phyloP scores from a whole-genome alignment of 352 stramenopile genomes.

The Globisporangium rhizosaccharum region DNA sequence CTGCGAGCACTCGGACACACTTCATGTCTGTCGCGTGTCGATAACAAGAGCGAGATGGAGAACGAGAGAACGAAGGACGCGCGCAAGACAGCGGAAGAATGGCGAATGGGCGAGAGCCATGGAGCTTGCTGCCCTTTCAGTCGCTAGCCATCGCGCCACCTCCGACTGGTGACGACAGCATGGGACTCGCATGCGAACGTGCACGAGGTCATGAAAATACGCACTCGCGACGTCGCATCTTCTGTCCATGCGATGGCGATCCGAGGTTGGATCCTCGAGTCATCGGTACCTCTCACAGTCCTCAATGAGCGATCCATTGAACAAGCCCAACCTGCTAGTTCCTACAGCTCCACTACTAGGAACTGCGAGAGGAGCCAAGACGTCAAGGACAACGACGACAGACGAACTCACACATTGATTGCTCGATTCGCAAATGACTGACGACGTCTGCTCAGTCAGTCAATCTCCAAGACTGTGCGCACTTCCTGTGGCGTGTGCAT shows the following conservation, averaged over 20 bases:
- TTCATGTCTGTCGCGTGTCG: background rate
- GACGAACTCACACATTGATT: background rate
- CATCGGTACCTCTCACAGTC: too few species aligned
- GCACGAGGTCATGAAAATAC: background rate
- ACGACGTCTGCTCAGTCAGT: conserved; percentile 14
- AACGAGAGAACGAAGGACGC: too few species aligned
- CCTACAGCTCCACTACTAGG: too few species aligned
- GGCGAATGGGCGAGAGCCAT: conserved; percentile 1
- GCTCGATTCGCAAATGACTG: background rate
- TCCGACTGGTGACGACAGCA: background rate
- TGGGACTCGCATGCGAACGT: background rate
- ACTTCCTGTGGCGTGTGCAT: conserved; percentile 56
- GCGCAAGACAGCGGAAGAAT: background rate
- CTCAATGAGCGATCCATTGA: too few species aligned
- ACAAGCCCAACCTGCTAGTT: too few species aligned
- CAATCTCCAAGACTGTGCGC: conserved; percentile 56
- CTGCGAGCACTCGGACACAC: background rate
- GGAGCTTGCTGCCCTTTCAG: background rate
- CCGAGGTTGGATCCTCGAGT: background rate
- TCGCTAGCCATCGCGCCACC: background rate
- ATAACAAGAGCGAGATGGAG: background rate
- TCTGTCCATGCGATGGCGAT: background rate
- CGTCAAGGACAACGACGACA: background rate
- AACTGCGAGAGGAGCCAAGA: too few species aligned
- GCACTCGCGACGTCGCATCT: background rate